Conservation (phyloP, 2,329 filamentous ascomycete genomes). For the Sphaerulina populicola region DNA sequence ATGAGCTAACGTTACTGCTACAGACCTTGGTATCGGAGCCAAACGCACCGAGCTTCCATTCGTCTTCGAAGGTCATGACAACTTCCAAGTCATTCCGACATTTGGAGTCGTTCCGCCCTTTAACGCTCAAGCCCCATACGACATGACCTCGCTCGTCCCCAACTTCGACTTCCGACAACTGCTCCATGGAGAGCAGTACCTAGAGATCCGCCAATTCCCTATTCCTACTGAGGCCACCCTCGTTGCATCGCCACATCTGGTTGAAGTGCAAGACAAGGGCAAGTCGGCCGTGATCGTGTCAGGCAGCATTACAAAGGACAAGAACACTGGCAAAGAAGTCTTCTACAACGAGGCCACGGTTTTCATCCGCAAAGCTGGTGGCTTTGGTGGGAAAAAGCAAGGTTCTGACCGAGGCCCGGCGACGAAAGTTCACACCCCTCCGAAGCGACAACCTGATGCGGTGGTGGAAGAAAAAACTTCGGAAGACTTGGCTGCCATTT, state of each 20-base stretch:
- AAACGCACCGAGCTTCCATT: slow-evolving; percentile 81
- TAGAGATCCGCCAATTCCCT: slow-evolving; percentile 86
- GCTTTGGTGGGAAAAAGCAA: slow-evolving; percentile 78
- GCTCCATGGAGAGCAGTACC: slow-evolving; percentile 95
- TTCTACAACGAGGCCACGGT: slow-evolving; percentile 97
- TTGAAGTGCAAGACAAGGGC: slow-evolving; percentile 96
- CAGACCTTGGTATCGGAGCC: slow-evolving; percentile 77
- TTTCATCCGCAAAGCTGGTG: slow-evolving; percentile 84
- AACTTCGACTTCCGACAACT: slow-evolving; percentile 99
- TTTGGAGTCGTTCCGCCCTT: slow-evolving; percentile 95
- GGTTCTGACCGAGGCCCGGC: slow-evolving; percentile 67
- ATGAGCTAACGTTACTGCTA: slow-evolving; percentile 19
- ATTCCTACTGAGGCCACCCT: slow-evolving; percentile 77
- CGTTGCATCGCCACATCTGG: slow-evolving; percentile 65
- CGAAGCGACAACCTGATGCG: slow-evolving; percentile 66
- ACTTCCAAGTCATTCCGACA: slow-evolving; percentile 92
- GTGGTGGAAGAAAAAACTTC: slow-evolving; percentile 79
- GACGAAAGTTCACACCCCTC: slow-evolving; percentile 70
- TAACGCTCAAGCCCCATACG: slow-evolving; percentile 71
- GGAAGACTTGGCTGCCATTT: slow-evolving; percentile 85
- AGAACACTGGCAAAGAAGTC: slow-evolving; percentile 74
- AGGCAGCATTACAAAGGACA: slow-evolving; percentile 74
- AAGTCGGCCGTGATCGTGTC: slow-evolving; percentile 74
- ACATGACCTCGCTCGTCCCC: slow-evolving; percentile 72
- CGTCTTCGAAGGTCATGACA: slow-evolving; percentile 80